Conservation (phyloP, 805 yeast species). For the Saccharomycopsis sp. region DNA sequence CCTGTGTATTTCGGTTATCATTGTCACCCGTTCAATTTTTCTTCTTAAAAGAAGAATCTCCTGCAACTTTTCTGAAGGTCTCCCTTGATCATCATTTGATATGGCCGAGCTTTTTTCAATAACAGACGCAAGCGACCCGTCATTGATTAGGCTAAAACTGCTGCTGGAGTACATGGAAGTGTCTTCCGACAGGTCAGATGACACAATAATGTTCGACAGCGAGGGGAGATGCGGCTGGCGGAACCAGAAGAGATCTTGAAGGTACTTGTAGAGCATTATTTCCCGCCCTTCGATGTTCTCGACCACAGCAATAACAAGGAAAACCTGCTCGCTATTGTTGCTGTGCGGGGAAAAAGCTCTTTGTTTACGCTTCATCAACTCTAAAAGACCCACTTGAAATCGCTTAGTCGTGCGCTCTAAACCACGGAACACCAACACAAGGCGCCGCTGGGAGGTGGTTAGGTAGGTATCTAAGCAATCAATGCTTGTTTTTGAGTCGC, state of each 20-base stretch:
- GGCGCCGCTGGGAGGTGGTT: neutral
- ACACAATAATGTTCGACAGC: neutral
- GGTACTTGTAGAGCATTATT: slow-evolving; percentile 20
- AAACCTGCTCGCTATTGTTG: slow-evolving; percentile 9
- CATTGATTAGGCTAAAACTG: neutral
- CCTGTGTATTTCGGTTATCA: slow-evolving; percentile 44
- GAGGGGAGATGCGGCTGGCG: slow-evolving; percentile 26
- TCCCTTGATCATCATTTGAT: slow-evolving; percentile 5
- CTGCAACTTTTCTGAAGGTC: neutral
- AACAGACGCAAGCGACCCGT: neutral
- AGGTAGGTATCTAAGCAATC: neutral
- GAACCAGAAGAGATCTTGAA: slow-evolving; percentile 29
- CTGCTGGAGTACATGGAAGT: neutral
- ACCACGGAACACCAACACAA: slow-evolving; percentile 14
- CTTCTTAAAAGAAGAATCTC: slow-evolving; percentile 11
- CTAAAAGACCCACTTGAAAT: slow-evolving; percentile 19
- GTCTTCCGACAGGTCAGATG: neutral
- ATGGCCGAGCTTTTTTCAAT: neutral
- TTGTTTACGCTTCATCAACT: slow-evolving; percentile 15
- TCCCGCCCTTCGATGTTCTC: slow-evolving; percentile 23
- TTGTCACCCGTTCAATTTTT: slow-evolving; percentile 25
- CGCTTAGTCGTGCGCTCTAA: slow-evolving; percentile 10
- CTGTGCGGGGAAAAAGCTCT: neutral
- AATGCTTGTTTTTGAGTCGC: slow-evolving; percentile 6
- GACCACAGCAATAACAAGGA: slow-evolving; percentile 23